Evolutionary conservation across 768 basidiomycete species (phyloP).

Genomic region (Rhodotorula toruloides): DNA sequence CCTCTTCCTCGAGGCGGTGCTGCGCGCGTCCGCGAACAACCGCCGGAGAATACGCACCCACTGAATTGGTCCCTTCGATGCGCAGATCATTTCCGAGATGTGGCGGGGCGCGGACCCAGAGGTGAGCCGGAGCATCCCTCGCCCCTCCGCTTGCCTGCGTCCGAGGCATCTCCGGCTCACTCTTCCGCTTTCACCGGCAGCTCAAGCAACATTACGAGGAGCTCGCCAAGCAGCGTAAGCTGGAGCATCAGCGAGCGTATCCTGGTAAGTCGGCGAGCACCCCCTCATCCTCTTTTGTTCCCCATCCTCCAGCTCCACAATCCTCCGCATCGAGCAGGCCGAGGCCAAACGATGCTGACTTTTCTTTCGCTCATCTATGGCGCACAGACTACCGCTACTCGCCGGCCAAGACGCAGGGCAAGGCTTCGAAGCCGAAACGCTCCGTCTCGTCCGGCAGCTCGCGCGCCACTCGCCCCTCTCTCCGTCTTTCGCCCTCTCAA

Average conservation of each 20-base stretch:
- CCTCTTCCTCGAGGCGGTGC: neutral
- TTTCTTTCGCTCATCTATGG: neutral
- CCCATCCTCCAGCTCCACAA: no score
- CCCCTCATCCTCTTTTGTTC: neutral
- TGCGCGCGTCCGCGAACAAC: neutral
- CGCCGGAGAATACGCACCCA: neutral
- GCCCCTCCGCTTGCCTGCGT: neutral
- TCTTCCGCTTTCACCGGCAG: neutral
- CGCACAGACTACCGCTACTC: neutral
- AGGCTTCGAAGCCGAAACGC: neutral
- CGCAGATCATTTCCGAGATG: conserved; percentile 23
- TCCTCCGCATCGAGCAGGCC: neutral
- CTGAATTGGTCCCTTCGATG: no score
- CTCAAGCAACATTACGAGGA: conserved; percentile 7
- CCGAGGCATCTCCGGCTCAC: neutral
- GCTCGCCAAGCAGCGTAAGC: conserved; percentile 14
- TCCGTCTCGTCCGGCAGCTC: neutral
- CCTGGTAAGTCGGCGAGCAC: conserved; percentile 18
- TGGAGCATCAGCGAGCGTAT: conserved; percentile 15
- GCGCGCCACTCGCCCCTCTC: neutral
- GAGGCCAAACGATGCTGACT: neutral
- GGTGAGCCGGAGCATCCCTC: neutral
- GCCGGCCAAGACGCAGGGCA: neutral
- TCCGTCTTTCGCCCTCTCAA: neutral
- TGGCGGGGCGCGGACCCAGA: conserved; percentile 10